Evolutionary conservation across 2,329 filamentous ascomycete species (phyloP).

Genomic region (Colletotrichum camelliae): DNA sequence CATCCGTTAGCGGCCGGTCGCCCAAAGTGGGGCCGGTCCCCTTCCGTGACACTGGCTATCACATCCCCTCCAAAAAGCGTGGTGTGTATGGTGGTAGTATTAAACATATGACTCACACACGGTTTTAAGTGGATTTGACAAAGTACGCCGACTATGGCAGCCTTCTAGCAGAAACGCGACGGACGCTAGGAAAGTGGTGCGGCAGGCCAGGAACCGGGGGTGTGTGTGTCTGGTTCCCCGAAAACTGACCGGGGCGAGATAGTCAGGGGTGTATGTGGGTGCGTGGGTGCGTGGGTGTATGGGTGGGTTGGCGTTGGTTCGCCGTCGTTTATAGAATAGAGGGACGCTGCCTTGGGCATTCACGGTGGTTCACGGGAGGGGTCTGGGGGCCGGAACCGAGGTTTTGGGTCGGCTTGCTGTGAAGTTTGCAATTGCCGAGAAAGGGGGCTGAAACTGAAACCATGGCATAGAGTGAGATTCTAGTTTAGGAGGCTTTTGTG

Average conservation of each 20-base stretch:
- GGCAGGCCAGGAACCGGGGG: background rate
- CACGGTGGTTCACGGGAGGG: background rate
- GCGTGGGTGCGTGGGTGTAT: background rate
- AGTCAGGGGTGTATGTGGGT: background rate
- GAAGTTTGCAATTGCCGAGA: background rate
- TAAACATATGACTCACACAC: background rate
- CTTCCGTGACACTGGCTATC: background rate
- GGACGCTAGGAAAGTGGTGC: background rate
- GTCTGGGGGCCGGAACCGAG: background rate
- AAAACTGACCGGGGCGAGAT: background rate
- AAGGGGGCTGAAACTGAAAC: background rate
- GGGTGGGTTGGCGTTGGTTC: background rate
- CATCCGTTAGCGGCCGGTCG: background rate
- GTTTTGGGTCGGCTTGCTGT: background rate
- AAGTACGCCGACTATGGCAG: background rate
- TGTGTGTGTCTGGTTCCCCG: background rate
- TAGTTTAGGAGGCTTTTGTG: background rate
- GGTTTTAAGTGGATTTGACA: background rate
- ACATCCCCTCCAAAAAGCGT: background rate
- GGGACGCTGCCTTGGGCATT: constrained; percentile 5
- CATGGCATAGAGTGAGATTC: background rate
- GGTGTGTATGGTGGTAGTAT: background rate
- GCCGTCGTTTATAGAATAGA: background rate
- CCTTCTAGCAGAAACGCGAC: background rate
- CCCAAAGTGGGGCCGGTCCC: background rate